Conservation (phyloP, 371 early-diverging fungal species). For the Mortierella polycephala region DNA sequence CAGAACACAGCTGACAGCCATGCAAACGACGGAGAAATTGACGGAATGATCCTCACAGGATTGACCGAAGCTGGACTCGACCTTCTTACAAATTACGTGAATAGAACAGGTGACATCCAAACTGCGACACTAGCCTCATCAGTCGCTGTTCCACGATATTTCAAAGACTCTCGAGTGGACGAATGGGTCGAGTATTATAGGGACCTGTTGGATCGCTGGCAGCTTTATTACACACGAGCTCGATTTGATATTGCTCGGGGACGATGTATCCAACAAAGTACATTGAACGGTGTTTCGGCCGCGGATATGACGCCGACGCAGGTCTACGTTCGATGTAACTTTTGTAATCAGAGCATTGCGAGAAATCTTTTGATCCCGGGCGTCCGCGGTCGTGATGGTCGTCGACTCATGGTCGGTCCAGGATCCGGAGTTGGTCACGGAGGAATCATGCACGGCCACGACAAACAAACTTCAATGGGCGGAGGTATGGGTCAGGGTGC, state of each 20-base stretch:
- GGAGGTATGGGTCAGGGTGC: constrained; percentile 31
- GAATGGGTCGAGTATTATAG: constrained; percentile 93
- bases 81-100: constrained; percentile 81
- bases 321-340: constrained; percentile 90
- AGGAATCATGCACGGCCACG: constrained; percentile 34
- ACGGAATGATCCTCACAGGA: constrained; percentile 84
- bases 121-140: constrained; percentile 81
- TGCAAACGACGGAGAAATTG: constrained; percentile 71
- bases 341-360: constrained; percentile 84
- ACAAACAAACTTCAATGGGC: constrained; percentile 46
- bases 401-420: constrained; percentile 61
- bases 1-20: constrained; percentile 59
- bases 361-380: constrained; percentile 68
- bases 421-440: constrained; percentile 31
- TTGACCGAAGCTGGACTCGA: constrained; percentile 69
- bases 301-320: constrained; percentile 79
- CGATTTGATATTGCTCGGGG: constrained; percentile 90
- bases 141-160: constrained; percentile 67
- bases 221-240: constrained; percentile 85
- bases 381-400: constrained; percentile 66
- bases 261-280: constrained; percentile 60
- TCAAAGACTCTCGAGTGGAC: constrained; percentile 72
- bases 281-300: constrained; percentile 53
- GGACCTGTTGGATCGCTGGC: constrained; percentile 88
- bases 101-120: constrained; percentile 92